These are phyloP conservation scores for Amaranthus hypochondriacus DNA, from an alignment of 148 eudicot genomes.

Conservation along the genomic window DNA sequence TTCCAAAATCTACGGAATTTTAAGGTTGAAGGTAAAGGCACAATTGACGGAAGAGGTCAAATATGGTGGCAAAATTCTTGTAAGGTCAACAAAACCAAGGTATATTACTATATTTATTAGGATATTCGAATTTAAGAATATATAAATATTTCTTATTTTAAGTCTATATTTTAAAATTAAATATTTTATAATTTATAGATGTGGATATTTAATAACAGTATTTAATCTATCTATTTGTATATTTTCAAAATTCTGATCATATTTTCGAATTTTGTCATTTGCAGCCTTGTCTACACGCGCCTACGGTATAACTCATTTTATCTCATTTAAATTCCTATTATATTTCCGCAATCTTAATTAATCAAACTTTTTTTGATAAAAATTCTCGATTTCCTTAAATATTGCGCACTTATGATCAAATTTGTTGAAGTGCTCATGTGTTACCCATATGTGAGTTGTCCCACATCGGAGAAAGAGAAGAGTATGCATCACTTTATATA, in stretches of 20 bases:
- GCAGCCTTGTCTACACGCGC: conserved; percentile 77
- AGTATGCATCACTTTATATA: no score
- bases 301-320: no score
- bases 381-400: no score
- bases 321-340: no score
- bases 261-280: background rate
- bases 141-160: no score
- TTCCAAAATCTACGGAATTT: conserved; percentile 49
- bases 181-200: background rate
- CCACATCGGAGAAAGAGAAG: no score
- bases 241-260: background rate
- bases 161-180: background rate
- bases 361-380: no score
- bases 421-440: background rate
- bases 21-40: conserved; percentile 61
- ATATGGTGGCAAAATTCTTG: conserved; percentile 87
- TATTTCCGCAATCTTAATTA: no score
- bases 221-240: background rate
- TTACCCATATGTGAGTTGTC: no score
- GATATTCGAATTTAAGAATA: no score
- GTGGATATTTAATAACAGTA: no score
- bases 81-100: conserved; percentile 48
- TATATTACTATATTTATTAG: conserved; percentile 10
- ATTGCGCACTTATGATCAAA: background rate
- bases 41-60: conserved; percentile 67